Percentiles rank a stretch among this genome's conserved stretches.
These are phyloP conservation scores for Globisporangium cylindrosporum DNA, from an alignment of 352 stramenopile species.

Conservation along the genomic window DNA sequence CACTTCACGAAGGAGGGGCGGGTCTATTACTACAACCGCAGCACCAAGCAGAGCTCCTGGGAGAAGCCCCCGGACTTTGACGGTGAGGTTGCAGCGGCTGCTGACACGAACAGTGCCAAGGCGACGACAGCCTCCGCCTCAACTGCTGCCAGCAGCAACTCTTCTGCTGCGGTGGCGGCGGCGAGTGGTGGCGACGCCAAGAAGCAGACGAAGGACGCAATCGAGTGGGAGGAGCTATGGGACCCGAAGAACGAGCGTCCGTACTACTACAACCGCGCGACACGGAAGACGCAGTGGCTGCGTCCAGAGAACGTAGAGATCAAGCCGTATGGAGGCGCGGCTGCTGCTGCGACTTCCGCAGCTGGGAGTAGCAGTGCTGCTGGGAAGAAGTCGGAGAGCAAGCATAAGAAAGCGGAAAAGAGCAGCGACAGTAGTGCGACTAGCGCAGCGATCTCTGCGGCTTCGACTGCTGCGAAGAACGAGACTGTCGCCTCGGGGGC, in stretches of 20 bases:
- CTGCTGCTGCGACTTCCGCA: constrained; percentile 16
- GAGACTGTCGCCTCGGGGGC: not conserved
- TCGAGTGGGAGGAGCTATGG: constrained; percentile 84
- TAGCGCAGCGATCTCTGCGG: not conserved
- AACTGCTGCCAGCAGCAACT: not conserved
- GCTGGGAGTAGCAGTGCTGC: constrained; percentile 17
- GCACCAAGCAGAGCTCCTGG: constrained; percentile 86
- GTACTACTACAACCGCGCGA: constrained; percentile 86
- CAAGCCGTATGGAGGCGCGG: constrained; percentile 50
- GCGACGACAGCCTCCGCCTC: constrained; percentile 2
- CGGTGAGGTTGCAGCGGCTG: constrained; percentile 28
- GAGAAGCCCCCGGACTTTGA: constrained; percentile 81
- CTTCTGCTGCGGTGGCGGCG: not conserved
- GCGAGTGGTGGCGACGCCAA: constrained; percentile 9
- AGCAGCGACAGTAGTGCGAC: constrained; percentile 7
- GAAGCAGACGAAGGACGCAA: constrained; percentile 19
- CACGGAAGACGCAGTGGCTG: constrained; percentile 80
- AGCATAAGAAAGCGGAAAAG: constrained; percentile 21
- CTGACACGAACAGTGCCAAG: not conserved
- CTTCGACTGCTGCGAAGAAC: constrained; percentile 2
- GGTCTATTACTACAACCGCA: constrained; percentile 88
- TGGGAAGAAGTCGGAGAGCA: constrained; percentile 20
- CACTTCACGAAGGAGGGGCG: constrained; percentile 85
- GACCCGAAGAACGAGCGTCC: constrained; percentile 82
- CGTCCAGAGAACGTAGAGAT: constrained; percentile 73